Evolutionary conservation across 495 filamentous ascomycete species (phyloP).

Genomic region (Daldinia caldariorum): DNA sequence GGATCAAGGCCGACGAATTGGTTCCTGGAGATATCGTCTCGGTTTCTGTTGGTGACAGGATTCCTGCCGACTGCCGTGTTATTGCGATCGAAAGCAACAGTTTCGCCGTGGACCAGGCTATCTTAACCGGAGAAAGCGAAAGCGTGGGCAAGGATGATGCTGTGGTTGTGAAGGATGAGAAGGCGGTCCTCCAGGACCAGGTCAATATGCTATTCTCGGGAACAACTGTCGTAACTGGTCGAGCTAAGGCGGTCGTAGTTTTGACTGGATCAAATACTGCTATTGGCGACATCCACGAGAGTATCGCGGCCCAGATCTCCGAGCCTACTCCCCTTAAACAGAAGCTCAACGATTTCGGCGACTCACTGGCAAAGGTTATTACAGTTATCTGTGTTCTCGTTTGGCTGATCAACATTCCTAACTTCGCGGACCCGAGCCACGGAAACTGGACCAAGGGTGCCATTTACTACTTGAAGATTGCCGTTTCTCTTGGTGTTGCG

Average conservation of each 20-base stretch:
- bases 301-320: slow-evolving; percentile 97
- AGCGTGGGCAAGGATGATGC: slow-evolving; percentile 87
- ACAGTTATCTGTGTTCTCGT: slow-evolving; percentile 95
- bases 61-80: slow-evolving; percentile 96
- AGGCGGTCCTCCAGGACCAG: slow-evolving; percentile 97
- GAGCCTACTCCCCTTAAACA: slow-evolving; percentile 97
- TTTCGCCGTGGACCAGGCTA: slow-evolving; percentile 95
- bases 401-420: slow-evolving; percentile 97
- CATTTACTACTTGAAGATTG: slow-evolving; percentile 99
- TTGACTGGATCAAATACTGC: slow-evolving; percentile 91
- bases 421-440: slow-evolving; percentile 94
- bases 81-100: slow-evolving; percentile 95
- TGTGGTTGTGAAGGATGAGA: slow-evolving; percentile 72
- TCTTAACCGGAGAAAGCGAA: slow-evolving; percentile 97
- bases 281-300: slow-evolving; percentile 98
- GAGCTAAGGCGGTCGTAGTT: slow-evolving; percentile 91
- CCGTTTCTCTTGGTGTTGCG: slow-evolving; percentile 96
- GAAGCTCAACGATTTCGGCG: slow-evolving; percentile 98
- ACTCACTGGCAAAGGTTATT: slow-evolving; percentile 96
- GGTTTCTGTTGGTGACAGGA: slow-evolving; percentile 88
- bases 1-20: slow-evolving; percentile 91
- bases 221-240: slow-evolving; percentile 94
- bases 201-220: slow-evolving; percentile 98
- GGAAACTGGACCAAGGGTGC: slow-evolving; percentile 97
- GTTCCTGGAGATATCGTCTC: slow-evolving; percentile 95